These are phyloP conservation scores for Solanum hybrid DNA, from an alignment of 305 asterid species.

Conservation along the genomic window DNA sequence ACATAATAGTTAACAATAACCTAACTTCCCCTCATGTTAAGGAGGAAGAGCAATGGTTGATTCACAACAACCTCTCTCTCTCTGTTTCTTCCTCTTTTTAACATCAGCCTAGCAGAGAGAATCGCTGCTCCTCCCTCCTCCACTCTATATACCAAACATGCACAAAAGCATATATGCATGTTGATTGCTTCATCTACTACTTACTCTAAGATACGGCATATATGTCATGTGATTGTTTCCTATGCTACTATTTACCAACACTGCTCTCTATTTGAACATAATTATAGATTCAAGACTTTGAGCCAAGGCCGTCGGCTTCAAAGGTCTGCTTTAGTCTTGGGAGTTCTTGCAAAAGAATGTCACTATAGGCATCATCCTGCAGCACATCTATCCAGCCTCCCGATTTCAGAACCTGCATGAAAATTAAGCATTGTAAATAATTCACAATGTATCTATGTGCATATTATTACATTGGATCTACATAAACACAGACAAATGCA, in stretches of 20 bases:
- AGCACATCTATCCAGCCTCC: conserved; percentile 43
- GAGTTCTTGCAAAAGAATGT: conserved; percentile 37
- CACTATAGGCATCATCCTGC: conserved; percentile 44
- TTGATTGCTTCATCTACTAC: background rate
- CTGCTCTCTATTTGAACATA: background rate
- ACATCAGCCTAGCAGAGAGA: background rate
- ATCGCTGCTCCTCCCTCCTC: background rate
- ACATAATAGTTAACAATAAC: background rate
- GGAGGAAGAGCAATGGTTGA: background rate
- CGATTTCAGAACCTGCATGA: conserved; percentile 52
- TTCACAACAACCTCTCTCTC: background rate
- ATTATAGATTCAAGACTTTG: background rate
- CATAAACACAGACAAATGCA: no score
- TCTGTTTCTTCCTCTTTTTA: background rate
- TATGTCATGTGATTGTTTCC: background rate
- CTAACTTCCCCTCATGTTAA: background rate
- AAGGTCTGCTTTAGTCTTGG: conserved; percentile 29
- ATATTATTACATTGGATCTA: background rate
- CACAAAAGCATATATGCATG: background rate
- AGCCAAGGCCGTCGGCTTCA: conserved; percentile 6
- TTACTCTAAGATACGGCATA: background rate
- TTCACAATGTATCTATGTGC: no score
- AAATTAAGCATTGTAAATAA: background rate
- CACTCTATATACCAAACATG: background rate
- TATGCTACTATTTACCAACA: background rate